Evolutionary conservation across 352 stramenopile species (phyloP).

Genomic region (Phytophthora macrochlamydospora): DNA sequence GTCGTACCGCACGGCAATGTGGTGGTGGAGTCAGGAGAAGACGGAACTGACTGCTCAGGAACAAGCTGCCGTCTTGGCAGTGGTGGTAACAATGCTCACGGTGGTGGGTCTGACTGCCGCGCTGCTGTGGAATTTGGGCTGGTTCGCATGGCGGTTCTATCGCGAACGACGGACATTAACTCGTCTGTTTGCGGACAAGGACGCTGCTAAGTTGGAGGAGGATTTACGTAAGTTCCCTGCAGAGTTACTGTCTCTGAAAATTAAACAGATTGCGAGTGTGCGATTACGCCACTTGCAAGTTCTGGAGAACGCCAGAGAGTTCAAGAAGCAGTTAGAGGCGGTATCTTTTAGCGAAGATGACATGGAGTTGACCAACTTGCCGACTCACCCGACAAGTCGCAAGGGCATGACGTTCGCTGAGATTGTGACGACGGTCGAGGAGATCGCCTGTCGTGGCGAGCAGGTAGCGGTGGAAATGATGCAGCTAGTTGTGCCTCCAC

Average conservation of each 20-base stretch:
- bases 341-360: constrained; percentile 49
- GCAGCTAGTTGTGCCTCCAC: constrained; percentile 41
- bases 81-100: constrained; percentile 49
- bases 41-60: constrained; percentile 64
- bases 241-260: constrained; percentile 42
- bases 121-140: constrained; percentile 44
- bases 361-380: constrained; percentile 49
- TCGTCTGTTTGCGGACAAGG: constrained; percentile 41
- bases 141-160: constrained; percentile 47
- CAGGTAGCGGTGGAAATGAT: constrained; percentile 62
- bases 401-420: constrained; percentile 72
- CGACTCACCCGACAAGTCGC: constrained; percentile 28
- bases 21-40: constrained; percentile 53
- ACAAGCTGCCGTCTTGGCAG: constrained; percentile 59
- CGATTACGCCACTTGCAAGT: constrained; percentile 59
- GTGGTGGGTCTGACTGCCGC: constrained; percentile 43
- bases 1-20: constrained; percentile 38
- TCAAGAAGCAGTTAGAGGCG: constrained; percentile 36
- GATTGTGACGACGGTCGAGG: constrained; percentile 56
- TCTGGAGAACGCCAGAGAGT: constrained; percentile 30
- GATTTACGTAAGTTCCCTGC: constrained; percentile 38
- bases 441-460: constrained; percentile 58
- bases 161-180: constrained; percentile 49
- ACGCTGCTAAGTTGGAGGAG: constrained; percentile 30
- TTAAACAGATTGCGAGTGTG: constrained; percentile 53